Evolutionary conservation across 1,284 basidiomycete species (phyloP), one percentile per base, ranked within the genome.

Genomic region (Moesziomyces sp.): DNA sequence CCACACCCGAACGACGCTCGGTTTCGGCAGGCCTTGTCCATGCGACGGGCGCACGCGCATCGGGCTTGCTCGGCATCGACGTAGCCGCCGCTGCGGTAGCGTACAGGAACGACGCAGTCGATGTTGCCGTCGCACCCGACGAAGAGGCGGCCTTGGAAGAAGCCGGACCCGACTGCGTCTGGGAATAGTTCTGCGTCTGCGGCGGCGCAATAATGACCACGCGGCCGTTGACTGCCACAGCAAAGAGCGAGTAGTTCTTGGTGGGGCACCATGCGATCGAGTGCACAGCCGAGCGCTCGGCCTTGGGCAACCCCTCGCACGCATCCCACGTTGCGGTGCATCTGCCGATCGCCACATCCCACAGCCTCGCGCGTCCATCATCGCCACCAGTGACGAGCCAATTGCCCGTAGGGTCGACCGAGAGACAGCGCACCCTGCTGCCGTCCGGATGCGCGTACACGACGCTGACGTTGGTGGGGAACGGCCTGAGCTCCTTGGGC

Each of bases 371-470:
- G 26, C 90, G 85, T 7, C 97, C 97, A 76, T 89, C 89, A 82
- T 99, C 97, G 69, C 95, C 93, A 14, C 95, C 97, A 58, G 93
- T 96, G 35, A 92, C 89, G 9, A 91, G 91, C 95, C 95, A 99
- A 53, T 89, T 89, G 52, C 94, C 95, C 68, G 93, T 91, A 6
- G 94, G 92, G 81, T 94, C 95, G 50, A 93, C 86, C 62, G 90
- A 91, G 47, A 94, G 84, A 68, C 90, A 91, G 59, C 96, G 88
- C 44, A 91, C 91, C 26, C 92, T 89, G 14, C 87, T 86, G 44
- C 85, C 84, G 45, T 88, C 88, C 2, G 89, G 87, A 83, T 94
- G 95, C 19, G 86, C 80, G 78, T 94, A 91, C 73, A 88, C 87
- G 52, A 98, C 87, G 47, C 91, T 90, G 66, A 88, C 89, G 77